phyloP scores from a whole-genome alignment of 2,329 filamentous ascomycete genomes.

The Diaporthe destruens region DNA sequence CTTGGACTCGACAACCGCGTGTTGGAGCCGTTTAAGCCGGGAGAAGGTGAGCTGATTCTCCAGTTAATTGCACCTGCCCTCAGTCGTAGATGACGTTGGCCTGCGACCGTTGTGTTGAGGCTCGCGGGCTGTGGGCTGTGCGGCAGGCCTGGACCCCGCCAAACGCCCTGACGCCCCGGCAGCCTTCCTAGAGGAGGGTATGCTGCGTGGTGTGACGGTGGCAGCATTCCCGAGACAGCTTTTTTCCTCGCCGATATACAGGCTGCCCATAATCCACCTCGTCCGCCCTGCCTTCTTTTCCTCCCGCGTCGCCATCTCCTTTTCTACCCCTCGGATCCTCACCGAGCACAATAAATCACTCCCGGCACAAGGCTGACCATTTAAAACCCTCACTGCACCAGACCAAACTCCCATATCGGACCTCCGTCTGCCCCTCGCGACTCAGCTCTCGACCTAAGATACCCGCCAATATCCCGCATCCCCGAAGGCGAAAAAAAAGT shows the following conservation, averaged over 20 bases:
- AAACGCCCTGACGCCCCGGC: conserved; percentile 17
- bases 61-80: conserved; percentile 23
- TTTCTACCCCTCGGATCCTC: conserved; percentile 36
- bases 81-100: conserved; percentile 33
- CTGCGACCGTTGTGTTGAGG: conserved; percentile 8
- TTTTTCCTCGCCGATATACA: conserved; percentile 41
- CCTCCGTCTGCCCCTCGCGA: conserved; percentile 16
- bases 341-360: conserved; percentile 33
- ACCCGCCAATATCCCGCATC: conserved; percentile 14
- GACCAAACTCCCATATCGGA: conserved; percentile 24
- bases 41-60: conserved; percentile 37
- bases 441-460: neutral
- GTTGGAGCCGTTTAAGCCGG: neutral
- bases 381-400: conserved; percentile 27
- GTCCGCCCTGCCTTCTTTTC: conserved; percentile 7
- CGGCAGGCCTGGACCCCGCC: conserved; percentile 28
- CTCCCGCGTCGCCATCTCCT: conserved; percentile 35
- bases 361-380: conserved; percentile 20
- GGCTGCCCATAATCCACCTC: conserved; percentile 41
- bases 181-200: neutral
- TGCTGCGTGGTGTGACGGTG: conserved; percentile 36
- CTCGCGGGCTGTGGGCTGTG: conserved; percentile 5
- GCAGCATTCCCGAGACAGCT: conserved; percentile 39
- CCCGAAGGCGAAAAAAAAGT: neutral
- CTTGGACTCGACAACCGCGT: neutral